A percentile compares a stretch with the other conserved stretches of the same genome.
Evolutionary conservation across 257 asterid species (phyloP).

Genomic region (Nicotiana otophora): DNA sequence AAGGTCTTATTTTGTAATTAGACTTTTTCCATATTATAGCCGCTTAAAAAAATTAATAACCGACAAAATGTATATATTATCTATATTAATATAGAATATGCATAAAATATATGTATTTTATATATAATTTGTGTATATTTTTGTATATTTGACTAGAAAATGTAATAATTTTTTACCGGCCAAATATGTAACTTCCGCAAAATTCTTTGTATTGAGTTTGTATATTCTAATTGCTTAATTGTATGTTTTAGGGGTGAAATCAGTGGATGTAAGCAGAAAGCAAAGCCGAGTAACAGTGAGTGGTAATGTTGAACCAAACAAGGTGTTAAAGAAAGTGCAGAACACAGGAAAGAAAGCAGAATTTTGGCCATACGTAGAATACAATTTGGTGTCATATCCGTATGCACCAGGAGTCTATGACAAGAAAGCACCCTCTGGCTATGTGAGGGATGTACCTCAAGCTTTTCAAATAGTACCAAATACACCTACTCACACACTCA

Average conservation of each 20-base stretch:
- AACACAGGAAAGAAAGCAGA: conserved; percentile 34
- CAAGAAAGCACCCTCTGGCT: conserved; percentile 76
- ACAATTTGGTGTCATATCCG: conserved; percentile 58
- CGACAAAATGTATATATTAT: no score
- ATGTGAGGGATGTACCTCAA: conserved; percentile 55
- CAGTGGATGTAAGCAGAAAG: conserved; percentile 54
- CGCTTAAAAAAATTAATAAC: no score
- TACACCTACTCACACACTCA: conserved; percentile 29
- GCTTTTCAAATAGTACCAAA: conserved; percentile 40
- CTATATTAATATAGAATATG: no score
- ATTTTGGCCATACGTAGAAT: conserved; percentile 63
- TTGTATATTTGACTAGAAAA: no score
- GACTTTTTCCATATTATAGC: no score
- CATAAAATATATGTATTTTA: no score
- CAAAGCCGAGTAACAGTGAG: conserved; percentile 53
- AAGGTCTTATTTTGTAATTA: no score
- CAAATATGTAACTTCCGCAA: background rate
- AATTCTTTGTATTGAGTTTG: background rate
- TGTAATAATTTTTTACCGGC: no score
- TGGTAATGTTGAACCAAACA: conserved; percentile 53
- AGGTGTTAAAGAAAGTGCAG: conserved; percentile 44
- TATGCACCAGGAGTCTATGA: conserved; percentile 65
- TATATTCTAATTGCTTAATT: background rate
- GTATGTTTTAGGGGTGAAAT: conserved; percentile 44
- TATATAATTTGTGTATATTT: no score